phyloP scores from a whole-genome alignment of 2,329 filamentous ascomycete genomes.

The Graphilbum fragrans region DNA sequence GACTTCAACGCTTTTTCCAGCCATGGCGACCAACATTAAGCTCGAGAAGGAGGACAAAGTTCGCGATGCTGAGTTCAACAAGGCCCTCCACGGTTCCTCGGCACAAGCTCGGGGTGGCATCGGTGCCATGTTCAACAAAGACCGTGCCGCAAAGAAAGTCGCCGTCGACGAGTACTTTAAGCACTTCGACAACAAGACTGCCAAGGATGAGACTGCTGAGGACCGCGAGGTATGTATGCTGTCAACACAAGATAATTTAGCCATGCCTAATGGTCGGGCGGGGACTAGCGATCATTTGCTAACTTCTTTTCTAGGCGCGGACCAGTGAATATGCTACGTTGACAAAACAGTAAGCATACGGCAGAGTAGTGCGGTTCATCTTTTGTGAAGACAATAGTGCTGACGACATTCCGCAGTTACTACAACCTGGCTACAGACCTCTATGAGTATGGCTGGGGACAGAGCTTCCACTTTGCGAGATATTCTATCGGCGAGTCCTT shows the following conservation, averaged over 20 bases:
- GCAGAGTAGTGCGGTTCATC: no score
- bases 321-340: slow-evolving; percentile 84
- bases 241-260: no score
- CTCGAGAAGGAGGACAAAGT: slow-evolving; percentile 74
- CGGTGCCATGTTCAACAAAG: slow-evolving; percentile 76
- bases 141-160: slow-evolving; percentile 39
- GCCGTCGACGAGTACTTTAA: slow-evolving; percentile 77
- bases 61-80: slow-evolving; percentile 85
- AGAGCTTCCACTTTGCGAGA: slow-evolving; percentile 95
- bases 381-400: no score
- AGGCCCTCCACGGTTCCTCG: slow-evolving; percentile 69
- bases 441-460: slow-evolving; percentile 95
- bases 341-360: slow-evolving; percentile 60
- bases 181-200: slow-evolving; percentile 70
- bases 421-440: slow-evolving; percentile 95
- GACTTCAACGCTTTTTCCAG: neutral
- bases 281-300: no score
- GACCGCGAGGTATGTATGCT: slow-evolving; percentile 57
- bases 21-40: slow-evolving; percentile 7
- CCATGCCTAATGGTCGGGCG: no score
- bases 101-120: slow-evolving; percentile 61
- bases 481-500: slow-evolving; percentile 82
- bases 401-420: slow-evolving; percentile 51
- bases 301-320: slow-evolving; percentile 48
- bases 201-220: slow-evolving; percentile 67